Base-by-base conservation (phyloP, 176 grass and related monocot genomes). In the Cenchrus americanus region DNA sequence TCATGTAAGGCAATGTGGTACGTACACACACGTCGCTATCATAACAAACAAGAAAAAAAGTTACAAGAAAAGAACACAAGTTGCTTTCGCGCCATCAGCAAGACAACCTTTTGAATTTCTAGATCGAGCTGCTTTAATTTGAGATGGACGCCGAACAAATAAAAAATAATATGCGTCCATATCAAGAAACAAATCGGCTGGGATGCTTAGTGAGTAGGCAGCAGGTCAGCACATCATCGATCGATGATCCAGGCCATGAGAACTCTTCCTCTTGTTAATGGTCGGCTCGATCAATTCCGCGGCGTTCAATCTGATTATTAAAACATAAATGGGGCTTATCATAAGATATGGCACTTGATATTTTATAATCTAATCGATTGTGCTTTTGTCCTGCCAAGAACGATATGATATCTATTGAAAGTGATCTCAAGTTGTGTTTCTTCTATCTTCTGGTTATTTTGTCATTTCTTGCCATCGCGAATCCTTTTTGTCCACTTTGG, bases 401-500 rank as follows among this genome's bases (percentile, higher is more conserved):
- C 48, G 84, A 82, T 54, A 60, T 44, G 73, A 49, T 67, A 90
- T 86, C 88, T 83, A 40, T 46, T 79, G 88, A 86, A 74, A 87
- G 66, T 30, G 80, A 90, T 19, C 7, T 62, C 52, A n/a, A 48
- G 48, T n/a, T 52, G 51, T 8, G 27, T 85, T 85, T 85, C 34
- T 78, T 63, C 10, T 1, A 49, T 49, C 50, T 53, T 40, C 34
- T 21, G 21, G 58, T 48, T 78, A 17, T 78, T 47, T 62, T 78
- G 26, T 54, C 71, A 14, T 30, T 54, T 74, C 15, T 52, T 3
- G 5, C 11, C 48, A 34, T 21, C 49, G 15, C 8, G 15, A 34
- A 19, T 32, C 48, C 15, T 74, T 53, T 62, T 62, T 82, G 14
- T 58, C 71, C 32, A 49, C 68, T 24, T 43, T 54, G 46, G 18